phyloP scores from a whole-genome alignment of 2,329 filamentous ascomycete species.

The Periglandula ipomoeae region DNA sequence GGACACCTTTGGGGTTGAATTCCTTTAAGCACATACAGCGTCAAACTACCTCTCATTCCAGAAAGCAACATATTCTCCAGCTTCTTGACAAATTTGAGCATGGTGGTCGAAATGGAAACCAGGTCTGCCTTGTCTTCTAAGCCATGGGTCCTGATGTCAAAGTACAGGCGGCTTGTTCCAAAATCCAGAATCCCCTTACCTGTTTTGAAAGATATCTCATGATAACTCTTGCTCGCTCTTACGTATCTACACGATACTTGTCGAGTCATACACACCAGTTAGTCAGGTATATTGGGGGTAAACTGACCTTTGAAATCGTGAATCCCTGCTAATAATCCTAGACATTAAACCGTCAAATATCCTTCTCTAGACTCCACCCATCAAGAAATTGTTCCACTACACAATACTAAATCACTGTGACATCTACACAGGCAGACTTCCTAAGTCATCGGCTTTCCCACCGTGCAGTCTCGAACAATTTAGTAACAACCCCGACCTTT shows the following conservation, averaged over 20 bases:
- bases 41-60: conserved; percentile 12
- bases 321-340: conserved; percentile 1
- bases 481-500: conserved; percentile 4
- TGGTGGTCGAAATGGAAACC: conserved; percentile 19
- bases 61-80: conserved; percentile 9
- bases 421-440: conserved; percentile 8
- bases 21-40: conserved; percentile 11
- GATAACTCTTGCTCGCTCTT: conserved; percentile 13
- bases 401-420: conserved; percentile 6
- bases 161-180: conserved; percentile 8
- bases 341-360: conserved; percentile 20
- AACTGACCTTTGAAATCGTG: background rate
- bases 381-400: conserved; percentile 13
- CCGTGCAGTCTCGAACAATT: conserved; percentile 7
- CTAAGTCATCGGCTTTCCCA: conserved; percentile 9
- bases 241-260: conserved; percentile 14
- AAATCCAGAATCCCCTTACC: conserved; percentile 7
- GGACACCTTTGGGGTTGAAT: conserved; percentile 14
- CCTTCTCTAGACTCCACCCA: conserved; percentile 13
- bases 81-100: conserved; percentile 19
- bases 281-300: background rate
- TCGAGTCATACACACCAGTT: conserved; percentile 15
- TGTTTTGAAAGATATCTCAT: conserved; percentile 11
- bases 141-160: conserved; percentile 19
- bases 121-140: conserved; percentile 22